phyloP scores from a whole-genome alignment of 1,284 basidiomycete species.

The Porogramme epimiltina region DNA sequence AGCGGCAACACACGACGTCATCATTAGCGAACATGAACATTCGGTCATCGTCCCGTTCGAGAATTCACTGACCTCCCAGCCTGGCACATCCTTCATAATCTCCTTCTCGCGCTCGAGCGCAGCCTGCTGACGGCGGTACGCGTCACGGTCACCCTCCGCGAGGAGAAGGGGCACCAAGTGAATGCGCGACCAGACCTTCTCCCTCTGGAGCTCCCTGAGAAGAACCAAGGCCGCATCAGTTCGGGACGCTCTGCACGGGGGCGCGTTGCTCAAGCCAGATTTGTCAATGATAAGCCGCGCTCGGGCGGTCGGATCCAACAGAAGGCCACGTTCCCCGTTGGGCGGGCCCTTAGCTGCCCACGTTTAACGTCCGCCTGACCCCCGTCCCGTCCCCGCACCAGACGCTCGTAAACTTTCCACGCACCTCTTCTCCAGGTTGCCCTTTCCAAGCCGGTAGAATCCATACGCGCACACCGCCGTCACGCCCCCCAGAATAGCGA shows the following conservation, averaged over 20 bases:
- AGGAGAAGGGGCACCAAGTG: conserved; percentile 91
- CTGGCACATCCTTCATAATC: conserved; percentile 95
- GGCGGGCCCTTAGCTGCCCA: conserved; percentile 54
- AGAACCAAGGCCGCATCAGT: conserved; percentile 29
- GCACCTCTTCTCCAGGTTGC: conserved; percentile 92
- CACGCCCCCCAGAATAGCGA: conserved; percentile 85
- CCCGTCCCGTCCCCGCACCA: conserved; percentile 17
- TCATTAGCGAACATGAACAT: conserved; percentile 25
- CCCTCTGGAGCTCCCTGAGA: conserved; percentile 88
- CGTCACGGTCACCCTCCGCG: conserved; percentile 92
- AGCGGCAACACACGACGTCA: conserved; percentile 12
- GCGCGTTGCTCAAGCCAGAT: conserved; percentile 24
- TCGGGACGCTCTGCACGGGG: conserved; percentile 18
- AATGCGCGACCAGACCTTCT: conserved; percentile 95
- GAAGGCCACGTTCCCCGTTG: conserved; percentile 60
- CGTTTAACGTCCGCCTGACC: conserved; percentile 67
- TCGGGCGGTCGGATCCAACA: conserved; percentile 67
- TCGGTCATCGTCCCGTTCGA: conserved; percentile 16
- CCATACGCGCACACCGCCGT: conserved; percentile 88
- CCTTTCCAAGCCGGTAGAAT: conserved; percentile 90
- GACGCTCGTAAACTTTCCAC: conserved; percentile 33
- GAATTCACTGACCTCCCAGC: conserved; percentile 83
- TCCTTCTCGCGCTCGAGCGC: conserved; percentile 80
- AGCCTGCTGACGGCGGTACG: conserved; percentile 84
- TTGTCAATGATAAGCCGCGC: conserved; percentile 44